Evolutionary conservation across 1,139 yeast species (phyloP), one percentile per base, ranked within the genome.

Genomic region (Kurtzmaniella quercitrusa): DNA sequence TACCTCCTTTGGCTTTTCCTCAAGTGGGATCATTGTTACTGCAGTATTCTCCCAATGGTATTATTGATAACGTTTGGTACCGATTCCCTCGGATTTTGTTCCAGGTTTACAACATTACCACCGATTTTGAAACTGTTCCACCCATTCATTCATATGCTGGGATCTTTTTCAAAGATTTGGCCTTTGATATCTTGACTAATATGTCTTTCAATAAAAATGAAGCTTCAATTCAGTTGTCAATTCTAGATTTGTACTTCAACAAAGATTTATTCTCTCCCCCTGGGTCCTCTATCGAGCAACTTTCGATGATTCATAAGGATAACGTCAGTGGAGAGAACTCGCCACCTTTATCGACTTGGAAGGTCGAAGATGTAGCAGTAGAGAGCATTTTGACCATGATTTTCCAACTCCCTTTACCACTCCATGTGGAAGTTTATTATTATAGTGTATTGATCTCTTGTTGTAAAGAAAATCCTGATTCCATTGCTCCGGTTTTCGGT

Each of bases 401-500:
- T 55, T 85, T 88, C 68, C 80, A 80, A 48, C 70, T 90, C 44
- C 96, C 97, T 7, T 58, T 66, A 1, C 72, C 87, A 1, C 72
- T 81, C 29, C 84, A 85, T 50, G 81, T 82, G 37, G 78, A 70
- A 48, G 85, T 90, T 38, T 93, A 90, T 62, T 93, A 85, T 63
- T 89, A 89, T 60, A 77, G 95, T 1, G 81, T 91, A n/a, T 70
- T 94, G 47, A 89, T 90, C 39, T 90, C 93, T 51, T 88, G 95
- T 43, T 93, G 98, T 65, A 81, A 85, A 52, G 80, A 75, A 65
- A 88, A 93, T 25, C 94, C 96, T 3, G 87, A 83, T 51, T 90
- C 95, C 1, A 84, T 91, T 59, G 98, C 98, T 1, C 97, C 97
- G 2, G 95, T 91, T 0, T 81, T 94, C 60, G 98, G 98, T 39